Evolutionary conservation across 345 rosid species (phyloP).

Genomic region (Euphorbia lathyris): DNA sequence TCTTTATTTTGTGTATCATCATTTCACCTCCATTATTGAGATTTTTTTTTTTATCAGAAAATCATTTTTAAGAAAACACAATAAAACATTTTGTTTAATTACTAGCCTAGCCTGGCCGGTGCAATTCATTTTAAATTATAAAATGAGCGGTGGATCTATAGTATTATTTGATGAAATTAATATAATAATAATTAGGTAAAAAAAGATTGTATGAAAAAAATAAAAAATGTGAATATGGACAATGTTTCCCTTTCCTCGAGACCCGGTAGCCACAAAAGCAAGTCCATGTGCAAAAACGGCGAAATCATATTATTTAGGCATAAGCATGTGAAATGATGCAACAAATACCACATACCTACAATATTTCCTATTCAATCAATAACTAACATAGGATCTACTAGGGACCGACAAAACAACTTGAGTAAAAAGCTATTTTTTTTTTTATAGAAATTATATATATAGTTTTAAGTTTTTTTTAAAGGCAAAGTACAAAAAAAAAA

Average conservation of each 20-base stretch:
- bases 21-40: not conserved
- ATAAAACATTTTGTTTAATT: not conserved
- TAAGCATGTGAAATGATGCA: slow-evolving; percentile 16
- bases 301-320: not conserved
- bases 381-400: not conserved
- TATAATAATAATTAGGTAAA: not conserved
- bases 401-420: no score
- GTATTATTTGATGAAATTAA: not conserved
- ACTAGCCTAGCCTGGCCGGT: not conserved
- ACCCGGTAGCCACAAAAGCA: not conserved
- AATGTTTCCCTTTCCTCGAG: not conserved
- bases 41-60: not conserved
- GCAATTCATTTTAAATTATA: not conserved
- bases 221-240: not conserved
- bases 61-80: not conserved
- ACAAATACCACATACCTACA: not conserved
- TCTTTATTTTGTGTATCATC: not conserved
- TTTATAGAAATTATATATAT: no score
- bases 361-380: not conserved
- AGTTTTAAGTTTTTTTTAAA: no score
- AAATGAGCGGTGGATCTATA: not conserved
- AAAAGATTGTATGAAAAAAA: not conserved
- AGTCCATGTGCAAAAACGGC: slow-evolving; percentile 18
- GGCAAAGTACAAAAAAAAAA: no score
- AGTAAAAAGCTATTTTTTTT: no score